Base-by-base conservation (phyloP, 352 stramenopile species). In the Phytophthora nicotianae region DNA sequence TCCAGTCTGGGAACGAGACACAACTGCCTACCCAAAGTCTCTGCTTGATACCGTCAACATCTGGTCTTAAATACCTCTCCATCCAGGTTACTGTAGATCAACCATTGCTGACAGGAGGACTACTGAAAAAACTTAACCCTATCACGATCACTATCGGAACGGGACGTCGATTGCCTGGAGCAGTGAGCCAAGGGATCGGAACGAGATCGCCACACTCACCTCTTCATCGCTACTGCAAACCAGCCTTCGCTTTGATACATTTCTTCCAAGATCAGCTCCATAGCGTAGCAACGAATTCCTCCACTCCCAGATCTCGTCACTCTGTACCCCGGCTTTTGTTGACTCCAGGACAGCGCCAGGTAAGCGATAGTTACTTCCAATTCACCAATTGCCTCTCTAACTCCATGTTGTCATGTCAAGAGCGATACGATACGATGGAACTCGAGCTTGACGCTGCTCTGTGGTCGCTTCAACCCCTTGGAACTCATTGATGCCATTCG, bases 121-220 rank as follows among this genome's bases (percentile, higher is more conserved):
- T 92, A 4, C 33, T 65, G 19, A 63, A 69, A 42, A 79, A 68
- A 43, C 60, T 93, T 23, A 95, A 93, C 23, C 84, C 86, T 0
- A 65, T 95, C 43, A 90, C 75, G 1, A 52, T 95, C 41, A 78
- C 81, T 0, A 46, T 95, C 9, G 60, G 58, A 38, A 70, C 72
- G 0, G 72, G 62, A 21, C 73, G 70, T 5, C 68, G 61, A 7
- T 64, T 95, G 1, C 86, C 86, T n/a, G 83, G 83, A 17, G 58
- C 86, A 19, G 37, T 63, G 32, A 61, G 23, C 6, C 56, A 55
- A 69, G 41, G 46, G 5, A 50, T 53, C 32, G 58, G 41, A 50
- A 49, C 52, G n/a, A 49, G 54, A 9, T 75, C 68, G 16, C 69
- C 82, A 0, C 82, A 92, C 48, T 49, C 50, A 0, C 46, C 73